Conservation (phyloP, 139 green algal species). For the Tetraselmis striata region DNA sequence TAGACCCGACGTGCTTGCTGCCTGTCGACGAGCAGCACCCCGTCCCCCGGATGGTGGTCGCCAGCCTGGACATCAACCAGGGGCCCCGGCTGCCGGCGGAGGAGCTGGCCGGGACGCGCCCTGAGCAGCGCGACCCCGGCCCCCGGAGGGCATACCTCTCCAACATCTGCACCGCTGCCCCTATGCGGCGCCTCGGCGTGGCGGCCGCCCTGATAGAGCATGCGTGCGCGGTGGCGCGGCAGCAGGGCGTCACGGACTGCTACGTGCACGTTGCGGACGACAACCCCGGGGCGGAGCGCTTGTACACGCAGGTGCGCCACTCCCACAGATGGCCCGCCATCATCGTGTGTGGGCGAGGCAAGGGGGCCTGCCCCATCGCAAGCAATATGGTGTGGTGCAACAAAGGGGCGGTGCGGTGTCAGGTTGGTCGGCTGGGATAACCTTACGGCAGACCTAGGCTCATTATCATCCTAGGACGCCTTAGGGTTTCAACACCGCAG, state of each 20-base stretch:
- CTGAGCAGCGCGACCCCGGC: not conserved
- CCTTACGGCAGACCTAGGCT: no score
- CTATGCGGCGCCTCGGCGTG: not conserved
- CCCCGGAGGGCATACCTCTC: not conserved
- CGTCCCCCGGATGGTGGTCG: not conserved
- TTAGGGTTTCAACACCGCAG: no score
- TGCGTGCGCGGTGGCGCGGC: not conserved
- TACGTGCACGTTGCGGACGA: not conserved
- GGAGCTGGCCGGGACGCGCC: not conserved
- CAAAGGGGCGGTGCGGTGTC: no score
- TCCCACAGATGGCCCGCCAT: no score
- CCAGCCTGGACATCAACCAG: constrained; percentile 6
- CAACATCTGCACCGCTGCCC: constrained; percentile 2
- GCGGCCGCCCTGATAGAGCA: not conserved
- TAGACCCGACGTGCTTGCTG: constrained; percentile 2
- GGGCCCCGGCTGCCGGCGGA: not conserved
- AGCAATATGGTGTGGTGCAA: no score
- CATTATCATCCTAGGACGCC: no score
- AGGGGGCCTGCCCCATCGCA: no score
- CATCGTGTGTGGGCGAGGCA: no score
- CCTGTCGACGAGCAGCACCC: not conserved
- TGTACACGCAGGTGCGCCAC: not conserved
- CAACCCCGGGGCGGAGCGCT: not conserved
- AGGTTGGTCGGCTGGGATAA: no score
- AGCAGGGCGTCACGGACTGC: not conserved